These are phyloP conservation scores for Pulveroboletus ravenelii DNA, from an alignment of 768 basidiomycete species.

Conservation along the genomic window DNA sequence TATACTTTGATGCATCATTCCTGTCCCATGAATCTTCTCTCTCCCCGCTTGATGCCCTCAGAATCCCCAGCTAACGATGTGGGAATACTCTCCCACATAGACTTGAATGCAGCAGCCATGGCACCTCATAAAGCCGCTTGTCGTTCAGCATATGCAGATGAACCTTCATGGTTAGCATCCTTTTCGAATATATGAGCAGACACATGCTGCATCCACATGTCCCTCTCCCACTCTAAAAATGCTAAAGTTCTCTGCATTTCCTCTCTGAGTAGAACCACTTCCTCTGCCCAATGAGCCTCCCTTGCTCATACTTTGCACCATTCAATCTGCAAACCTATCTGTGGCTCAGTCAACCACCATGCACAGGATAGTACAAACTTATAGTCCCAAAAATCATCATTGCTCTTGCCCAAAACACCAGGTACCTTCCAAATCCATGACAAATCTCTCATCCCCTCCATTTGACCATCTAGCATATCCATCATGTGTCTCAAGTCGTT, in stretches of 20 bases:
- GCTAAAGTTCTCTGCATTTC: not conserved
- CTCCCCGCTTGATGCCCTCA: too few relatives aligned
- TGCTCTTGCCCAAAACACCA: not conserved
- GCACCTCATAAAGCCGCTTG: not conserved
- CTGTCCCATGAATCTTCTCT: too few relatives aligned
- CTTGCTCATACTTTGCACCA: slow-evolving; percentile 31
- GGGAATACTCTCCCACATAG: too few relatives aligned
- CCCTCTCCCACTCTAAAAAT: not conserved
- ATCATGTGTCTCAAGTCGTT: too few relatives aligned
- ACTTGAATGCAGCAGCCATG: not conserved
- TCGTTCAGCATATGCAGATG: not conserved
- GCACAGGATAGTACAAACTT: not conserved
- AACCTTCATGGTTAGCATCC: not conserved
- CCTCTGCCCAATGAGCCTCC: not conserved
- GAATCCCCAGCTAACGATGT: too few relatives aligned
- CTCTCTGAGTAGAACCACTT: not conserved
- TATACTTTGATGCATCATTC: too few relatives aligned
- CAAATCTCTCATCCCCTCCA: not conserved
- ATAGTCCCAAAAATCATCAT: not conserved
- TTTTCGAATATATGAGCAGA: not conserved
- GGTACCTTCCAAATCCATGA: not conserved
- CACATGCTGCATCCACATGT: not conserved
- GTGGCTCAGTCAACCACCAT: not conserved
- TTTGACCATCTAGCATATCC: not conserved
- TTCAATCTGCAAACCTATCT: not conserved